A percentile compares a stretch with the other conserved stretches of the same genome.
These are phyloP conservation scores for Yamadazyma nakazawae DNA, from an alignment of 805 yeast species.

Conservation along the genomic window DNA sequence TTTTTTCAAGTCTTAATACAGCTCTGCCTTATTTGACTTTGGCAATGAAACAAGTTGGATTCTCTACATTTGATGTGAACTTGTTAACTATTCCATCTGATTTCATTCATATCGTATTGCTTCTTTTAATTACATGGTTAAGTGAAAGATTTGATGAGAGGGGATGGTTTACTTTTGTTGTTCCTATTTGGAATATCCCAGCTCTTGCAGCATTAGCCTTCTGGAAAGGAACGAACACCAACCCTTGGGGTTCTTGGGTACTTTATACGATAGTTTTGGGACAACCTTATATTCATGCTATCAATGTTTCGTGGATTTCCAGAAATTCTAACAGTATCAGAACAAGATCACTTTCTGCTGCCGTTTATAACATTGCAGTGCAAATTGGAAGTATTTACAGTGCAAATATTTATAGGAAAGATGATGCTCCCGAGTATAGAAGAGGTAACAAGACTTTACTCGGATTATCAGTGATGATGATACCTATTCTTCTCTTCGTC, in stretches of 20 bases:
- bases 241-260: slow-evolving; percentile 43
- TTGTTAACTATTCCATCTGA: slow-evolving; percentile 22
- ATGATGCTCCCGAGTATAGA: slow-evolving; percentile 26
- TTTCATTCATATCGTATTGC: slow-evolving; percentile 30
- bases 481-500: slow-evolving; percentile 20
- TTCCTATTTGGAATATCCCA: slow-evolving; percentile 31
- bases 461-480: slow-evolving; percentile 17
- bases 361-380: slow-evolving; percentile 25
- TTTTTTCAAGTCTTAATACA: slow-evolving; percentile 17
- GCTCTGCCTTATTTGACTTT: slow-evolving; percentile 44
- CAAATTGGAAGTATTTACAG: slow-evolving; percentile 25
- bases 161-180: slow-evolving; percentile 21
- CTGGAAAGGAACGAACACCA: slow-evolving; percentile 40
- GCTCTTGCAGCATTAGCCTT: slow-evolving; percentile 30
- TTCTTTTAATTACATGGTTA: slow-evolving; percentile 34
- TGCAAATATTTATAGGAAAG: slow-evolving; percentile 23
- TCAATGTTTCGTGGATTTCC: slow-evolving; percentile 28
- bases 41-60: slow-evolving; percentile 36
- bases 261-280: slow-evolving; percentile 26
- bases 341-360: slow-evolving; percentile 27
- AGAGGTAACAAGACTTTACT: slow-evolving; percentile 26
- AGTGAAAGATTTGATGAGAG: slow-evolving; percentile 33
- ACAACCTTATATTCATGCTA: slow-evolving; percentile 34
- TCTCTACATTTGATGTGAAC: slow-evolving; percentile 21
- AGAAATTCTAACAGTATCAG: slow-evolving; percentile 24